Percentiles rank a stretch among this genome's conserved stretches.
These are phyloP conservation scores for Clitoria ternatea DNA, from an alignment of 306 rosid genomes.

Conservation along the genomic window DNA sequence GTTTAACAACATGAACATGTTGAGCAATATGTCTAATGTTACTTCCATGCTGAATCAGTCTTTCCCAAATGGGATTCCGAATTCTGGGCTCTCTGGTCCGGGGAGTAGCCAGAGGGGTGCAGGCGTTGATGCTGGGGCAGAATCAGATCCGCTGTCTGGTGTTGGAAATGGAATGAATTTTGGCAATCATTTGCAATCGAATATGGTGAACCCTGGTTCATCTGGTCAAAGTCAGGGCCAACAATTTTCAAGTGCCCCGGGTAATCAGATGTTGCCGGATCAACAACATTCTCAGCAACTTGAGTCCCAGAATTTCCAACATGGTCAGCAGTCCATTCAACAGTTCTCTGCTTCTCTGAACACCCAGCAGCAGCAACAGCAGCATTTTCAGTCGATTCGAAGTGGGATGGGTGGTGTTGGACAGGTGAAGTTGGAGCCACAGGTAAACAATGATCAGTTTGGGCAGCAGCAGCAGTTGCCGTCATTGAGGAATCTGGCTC, in stretches of 20 bases:
- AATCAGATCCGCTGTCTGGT: conserved; percentile 62
- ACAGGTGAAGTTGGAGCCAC: conserved; percentile 79
- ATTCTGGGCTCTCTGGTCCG: conserved; percentile 64
- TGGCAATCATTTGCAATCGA: conserved; percentile 53
- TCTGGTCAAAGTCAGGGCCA: conserved; percentile 67
- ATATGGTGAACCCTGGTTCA: conserved; percentile 59
- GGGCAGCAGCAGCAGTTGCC: conserved; percentile 75
- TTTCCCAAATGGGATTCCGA: conserved; percentile 72
- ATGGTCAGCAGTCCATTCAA: conserved; percentile 69
- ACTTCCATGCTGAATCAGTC: conserved; percentile 74
- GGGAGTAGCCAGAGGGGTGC: conserved; percentile 58
- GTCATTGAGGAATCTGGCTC: conserved; percentile 53
- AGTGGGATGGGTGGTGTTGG: conserved; percentile 65
- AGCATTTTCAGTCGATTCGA: conserved; percentile 76
- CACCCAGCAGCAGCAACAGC: conserved; percentile 66
- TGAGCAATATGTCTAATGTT: conserved; percentile 71
- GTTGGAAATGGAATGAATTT: conserved; percentile 78
- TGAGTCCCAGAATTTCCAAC: conserved; percentile 72
- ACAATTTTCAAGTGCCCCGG: conserved; percentile 65
- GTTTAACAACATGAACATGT: conserved; percentile 68
- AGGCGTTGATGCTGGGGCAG: conserved; percentile 63
- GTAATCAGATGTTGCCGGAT: conserved; percentile 66
- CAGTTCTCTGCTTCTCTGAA: conserved; percentile 64
- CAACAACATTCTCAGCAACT: conserved; percentile 81
- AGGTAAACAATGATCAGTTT: conserved; percentile 63